These are phyloP conservation scores for Neofusicoccum umdonicola DNA, from an alignment of 2,329 filamentous ascomycete species.

Conservation along the genomic window DNA sequence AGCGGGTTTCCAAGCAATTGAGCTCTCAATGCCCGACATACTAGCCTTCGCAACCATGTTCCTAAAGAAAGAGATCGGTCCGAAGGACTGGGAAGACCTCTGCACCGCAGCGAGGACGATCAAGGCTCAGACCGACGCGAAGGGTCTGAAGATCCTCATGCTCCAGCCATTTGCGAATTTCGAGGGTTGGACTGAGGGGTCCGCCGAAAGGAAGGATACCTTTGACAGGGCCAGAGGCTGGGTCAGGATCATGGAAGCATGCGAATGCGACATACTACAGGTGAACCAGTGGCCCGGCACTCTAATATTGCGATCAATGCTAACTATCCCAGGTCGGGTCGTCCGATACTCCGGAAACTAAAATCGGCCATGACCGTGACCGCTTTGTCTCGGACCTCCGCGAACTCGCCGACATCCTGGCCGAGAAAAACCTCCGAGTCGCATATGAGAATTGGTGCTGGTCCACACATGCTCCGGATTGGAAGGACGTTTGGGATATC, in stretches of 20 bases:
- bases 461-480: constrained; percentile 67
- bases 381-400: constrained; percentile 61
- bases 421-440: constrained; percentile 56
- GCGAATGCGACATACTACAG: constrained; percentile 69
- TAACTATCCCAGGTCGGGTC: constrained; percentile 51
- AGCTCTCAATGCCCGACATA: constrained; percentile 73
- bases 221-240: constrained; percentile 64
- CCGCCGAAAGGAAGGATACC: constrained; percentile 58
- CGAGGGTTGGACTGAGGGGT: constrained; percentile 66
- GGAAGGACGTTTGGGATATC: constrained; percentile 69
- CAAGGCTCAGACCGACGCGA: constrained; percentile 52
- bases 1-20: constrained; percentile 67
- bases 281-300: constrained; percentile 37
- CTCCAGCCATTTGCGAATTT: constrained; percentile 75
- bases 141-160: constrained; percentile 63
- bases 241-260: constrained; percentile 68
- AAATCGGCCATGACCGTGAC: constrained; percentile 51
- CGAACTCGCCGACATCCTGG: constrained; percentile 62
- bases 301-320: neutral
- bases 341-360: constrained; percentile 58
- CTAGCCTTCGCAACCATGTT: constrained; percentile 58
- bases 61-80: constrained; percentile 50
- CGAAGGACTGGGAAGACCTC: constrained; percentile 61
- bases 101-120: constrained; percentile 55
- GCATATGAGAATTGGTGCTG: constrained; percentile 85